Conservation (phyloP, 139 green algal species). For the Chlorella sp. region DNA sequence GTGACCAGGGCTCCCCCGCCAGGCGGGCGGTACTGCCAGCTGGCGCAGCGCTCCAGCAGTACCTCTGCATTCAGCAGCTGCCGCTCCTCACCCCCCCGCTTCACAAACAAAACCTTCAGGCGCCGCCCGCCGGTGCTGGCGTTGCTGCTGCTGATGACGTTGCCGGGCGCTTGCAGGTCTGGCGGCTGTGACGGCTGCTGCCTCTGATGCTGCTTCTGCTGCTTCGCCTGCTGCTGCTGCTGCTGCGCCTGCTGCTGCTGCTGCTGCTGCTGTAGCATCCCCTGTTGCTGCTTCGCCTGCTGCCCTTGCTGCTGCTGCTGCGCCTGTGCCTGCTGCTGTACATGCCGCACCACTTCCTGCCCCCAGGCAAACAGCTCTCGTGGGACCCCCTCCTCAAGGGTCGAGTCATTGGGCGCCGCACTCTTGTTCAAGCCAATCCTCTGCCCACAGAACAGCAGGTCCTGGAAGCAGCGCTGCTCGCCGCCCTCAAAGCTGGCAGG, state of each 20-base stretch:
- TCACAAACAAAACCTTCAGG: not conserved
- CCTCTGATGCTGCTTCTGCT: not conserved
- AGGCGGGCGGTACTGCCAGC: not conserved
- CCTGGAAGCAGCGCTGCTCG: constrained; percentile 18
- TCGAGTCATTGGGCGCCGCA: not conserved
- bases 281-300: not conserved
- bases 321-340: not conserved
- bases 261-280: not conserved
- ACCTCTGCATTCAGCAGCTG: constrained; percentile 11
- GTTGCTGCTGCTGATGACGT: not conserved
- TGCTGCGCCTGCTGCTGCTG: not conserved
- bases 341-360: not conserved
- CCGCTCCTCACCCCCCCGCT: not conserved
- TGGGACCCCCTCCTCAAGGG: not conserved
- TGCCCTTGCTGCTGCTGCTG: not conserved
- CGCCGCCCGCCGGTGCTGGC: not conserved
- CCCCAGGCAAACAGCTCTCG: not conserved
- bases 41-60: not conserved
- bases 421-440: not conserved
- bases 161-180: not conserved
- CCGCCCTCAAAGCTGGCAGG: constrained; percentile 6
- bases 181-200: too few species aligned
- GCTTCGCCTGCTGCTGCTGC: not conserved
- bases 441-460: constrained; percentile 11
- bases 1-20: not conserved